phyloP scores from a whole-genome alignment of 495 filamentous ascomycete species.

The Podospora pseudocomata region DNA sequence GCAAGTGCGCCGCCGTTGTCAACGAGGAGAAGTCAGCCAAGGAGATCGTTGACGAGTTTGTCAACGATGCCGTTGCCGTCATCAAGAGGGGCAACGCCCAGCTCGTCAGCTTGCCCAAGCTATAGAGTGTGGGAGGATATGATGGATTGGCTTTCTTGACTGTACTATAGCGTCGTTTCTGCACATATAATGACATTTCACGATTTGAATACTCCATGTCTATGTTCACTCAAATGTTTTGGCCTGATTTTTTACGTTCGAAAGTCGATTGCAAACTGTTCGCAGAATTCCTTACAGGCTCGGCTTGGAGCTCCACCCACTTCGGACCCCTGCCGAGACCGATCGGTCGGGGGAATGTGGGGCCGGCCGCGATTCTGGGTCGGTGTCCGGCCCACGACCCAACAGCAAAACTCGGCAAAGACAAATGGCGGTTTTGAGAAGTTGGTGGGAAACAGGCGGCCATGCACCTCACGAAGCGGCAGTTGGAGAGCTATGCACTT shows the following conservation, averaged over 20 bases:
- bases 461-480: neutral
- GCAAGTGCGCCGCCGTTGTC: slow-evolving; percentile 89
- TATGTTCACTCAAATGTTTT: neutral
- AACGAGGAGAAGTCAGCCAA: slow-evolving; percentile 92
- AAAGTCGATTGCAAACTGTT: too few species aligned
- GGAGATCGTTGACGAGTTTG: slow-evolving; percentile 90
- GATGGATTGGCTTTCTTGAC: neutral
- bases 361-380: neutral
- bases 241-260: too few species aligned
- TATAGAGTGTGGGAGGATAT: neutral
- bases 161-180: slow-evolving; percentile 12
- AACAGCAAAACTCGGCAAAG: slow-evolving; percentile 14
- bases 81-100: slow-evolving; percentile 28
- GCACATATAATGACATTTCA: slow-evolving; percentile 8
- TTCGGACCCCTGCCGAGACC: neutral
- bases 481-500: neutral
- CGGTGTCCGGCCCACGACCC: slow-evolving; percentile 7
- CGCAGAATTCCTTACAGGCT: neutral
- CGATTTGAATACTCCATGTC: slow-evolving; percentile 3
- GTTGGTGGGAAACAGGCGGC: slow-evolving; percentile 9
- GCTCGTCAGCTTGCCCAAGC: slow-evolving; percentile 19
- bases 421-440: neutral
- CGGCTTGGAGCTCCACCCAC: neutral
- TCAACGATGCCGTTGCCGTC: slow-evolving; percentile 64
- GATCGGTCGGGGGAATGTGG: slow-evolving; percentile 9